Base-by-base conservation (phyloP, 768 basidiomycete species). In the Kwoniella dendrophila region DNA sequence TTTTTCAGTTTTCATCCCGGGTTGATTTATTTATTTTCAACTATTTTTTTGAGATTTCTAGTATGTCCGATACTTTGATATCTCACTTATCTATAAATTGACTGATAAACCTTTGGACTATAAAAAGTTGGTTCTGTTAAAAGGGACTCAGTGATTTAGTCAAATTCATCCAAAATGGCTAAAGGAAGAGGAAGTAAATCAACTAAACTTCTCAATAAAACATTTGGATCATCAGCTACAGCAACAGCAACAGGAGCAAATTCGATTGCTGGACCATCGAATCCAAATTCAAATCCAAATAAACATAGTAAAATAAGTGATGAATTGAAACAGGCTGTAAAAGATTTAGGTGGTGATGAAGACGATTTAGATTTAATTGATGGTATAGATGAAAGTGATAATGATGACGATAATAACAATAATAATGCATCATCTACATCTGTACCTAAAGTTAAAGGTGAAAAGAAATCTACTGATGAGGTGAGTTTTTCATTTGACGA, bases 311-410 rank as follows among this genome's bases (percentile, higher is more conserved):
- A 63, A 32, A 55, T 69, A 33, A 69, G 62, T 48, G 69, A 67
- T 24, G 62, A 63, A 36, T 59, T 78, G 1, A 50, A 68, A 36
- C 66, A 73, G 43, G 77, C 71, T 7, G 76, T 78, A 26, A 69
- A 64, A 52, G 77, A 77, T 52, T 63, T 78, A 4, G 77, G 77
- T 20, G 77, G 77, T 20, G 77, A 78, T 57, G 77, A 78, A 11
- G 70, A 73, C 26, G 77, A 78, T 68, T 60, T 75, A 24, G 66
- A 71, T 26, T 51, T 78, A 45, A 67, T 78, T 11, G 64, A 63
- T 24, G 77, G 74, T 2, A 63, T 78, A n/a, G 73, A 74, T 44
- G 71, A 70, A 24, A 69, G 70, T 54, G 75, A 69, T 30, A 70
- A 67, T 34, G 70, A 66, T 64, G 43, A 50, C 18, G 16, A 58